Evolutionary conservation across 140 eudicot genomes (phyloP).

Genomic region (Bidens hawaiensis): DNA sequence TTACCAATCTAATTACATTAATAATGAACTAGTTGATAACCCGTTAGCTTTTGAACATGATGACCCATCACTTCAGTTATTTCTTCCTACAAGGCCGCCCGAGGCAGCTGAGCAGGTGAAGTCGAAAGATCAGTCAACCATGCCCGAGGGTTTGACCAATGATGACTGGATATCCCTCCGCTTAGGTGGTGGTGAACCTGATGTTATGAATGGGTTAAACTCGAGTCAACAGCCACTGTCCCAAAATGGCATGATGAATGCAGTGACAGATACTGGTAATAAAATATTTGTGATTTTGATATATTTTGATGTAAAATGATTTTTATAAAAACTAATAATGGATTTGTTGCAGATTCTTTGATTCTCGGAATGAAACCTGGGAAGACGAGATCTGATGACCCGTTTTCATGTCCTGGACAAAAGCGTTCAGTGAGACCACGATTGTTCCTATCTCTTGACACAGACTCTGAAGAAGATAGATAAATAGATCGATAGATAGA

Average conservation of each 20-base stretch:
- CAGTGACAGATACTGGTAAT: constrained; percentile 40
- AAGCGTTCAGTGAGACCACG: constrained; percentile 81
- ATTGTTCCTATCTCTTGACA: constrained; percentile 57
- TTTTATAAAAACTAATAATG: not conserved
- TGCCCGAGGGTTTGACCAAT: constrained; percentile 48
- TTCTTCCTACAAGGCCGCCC: constrained; percentile 85
- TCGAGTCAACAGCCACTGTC: constrained; percentile 39
- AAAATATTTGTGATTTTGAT: not conserved
- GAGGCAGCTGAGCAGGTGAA: constrained; percentile 41
- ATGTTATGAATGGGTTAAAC: constrained; percentile 37
- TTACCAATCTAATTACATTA: constrained; percentile 39
- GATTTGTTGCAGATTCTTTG: constrained; percentile 64
- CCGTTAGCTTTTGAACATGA: constrained; percentile 68
- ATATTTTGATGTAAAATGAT: too few relatives aligned
- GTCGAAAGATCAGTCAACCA: constrained; percentile 40
- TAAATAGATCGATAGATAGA: too few relatives aligned
- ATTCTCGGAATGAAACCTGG: constrained; percentile 53
- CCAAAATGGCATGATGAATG: constrained; percentile 40
- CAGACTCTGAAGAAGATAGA: constrained; percentile 68
- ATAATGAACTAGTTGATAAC: constrained; percentile 65
- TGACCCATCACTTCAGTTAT: constrained; percentile 86
- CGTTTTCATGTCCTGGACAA: constrained; percentile 66
- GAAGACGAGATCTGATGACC: constrained; percentile 55
- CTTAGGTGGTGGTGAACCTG: constrained; percentile 61
- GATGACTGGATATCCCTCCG: constrained; percentile 96